Percentiles rank a stretch among this genome's conserved stretches.
Evolutionary conservation across 306 rosid genomes (phyloP).

Genomic region (Cicer chorassanicum): DNA sequence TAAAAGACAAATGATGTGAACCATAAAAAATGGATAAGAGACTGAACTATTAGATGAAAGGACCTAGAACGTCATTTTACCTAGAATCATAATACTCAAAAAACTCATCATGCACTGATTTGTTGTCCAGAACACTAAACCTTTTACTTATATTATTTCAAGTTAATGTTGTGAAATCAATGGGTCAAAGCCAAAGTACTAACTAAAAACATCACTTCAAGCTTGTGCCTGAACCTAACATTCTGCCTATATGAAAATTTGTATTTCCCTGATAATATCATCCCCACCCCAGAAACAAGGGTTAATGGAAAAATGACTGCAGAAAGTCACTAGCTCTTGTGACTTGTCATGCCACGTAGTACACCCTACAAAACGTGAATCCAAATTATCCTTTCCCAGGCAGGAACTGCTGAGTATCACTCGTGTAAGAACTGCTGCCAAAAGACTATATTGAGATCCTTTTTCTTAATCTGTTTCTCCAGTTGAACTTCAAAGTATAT

Average conservation of each 20-base stretch:
- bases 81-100: too few species aligned
- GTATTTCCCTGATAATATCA: constrained; percentile 4
- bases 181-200: not conserved
- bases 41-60: too few species aligned
- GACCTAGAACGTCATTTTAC: too few species aligned
- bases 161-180: not conserved
- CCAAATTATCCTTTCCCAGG: constrained; percentile 44
- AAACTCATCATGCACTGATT: too few species aligned
- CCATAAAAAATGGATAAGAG: too few species aligned
- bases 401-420: constrained; percentile 47
- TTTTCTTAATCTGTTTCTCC: constrained; percentile 34
- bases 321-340: constrained; percentile 41
- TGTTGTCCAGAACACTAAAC: too few species aligned
- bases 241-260: constrained; percentile 40
- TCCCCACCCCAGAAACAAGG: not conserved
- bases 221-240: constrained; percentile 23
- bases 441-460: constrained; percentile 45
- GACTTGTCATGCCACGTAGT: constrained; percentile 36
- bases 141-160: not conserved
- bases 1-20: too few species aligned
- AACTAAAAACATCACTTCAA: constrained; percentile 34
- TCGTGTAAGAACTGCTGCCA: constrained; percentile 38
- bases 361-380: constrained; percentile 45
- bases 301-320: constrained; percentile 13
- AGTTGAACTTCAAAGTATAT: constrained; percentile 47